These are phyloP conservation scores for Collybiopsis confluens DNA, from an alignment of 768 basidiomycete genomes.

Conservation along the genomic window DNA sequence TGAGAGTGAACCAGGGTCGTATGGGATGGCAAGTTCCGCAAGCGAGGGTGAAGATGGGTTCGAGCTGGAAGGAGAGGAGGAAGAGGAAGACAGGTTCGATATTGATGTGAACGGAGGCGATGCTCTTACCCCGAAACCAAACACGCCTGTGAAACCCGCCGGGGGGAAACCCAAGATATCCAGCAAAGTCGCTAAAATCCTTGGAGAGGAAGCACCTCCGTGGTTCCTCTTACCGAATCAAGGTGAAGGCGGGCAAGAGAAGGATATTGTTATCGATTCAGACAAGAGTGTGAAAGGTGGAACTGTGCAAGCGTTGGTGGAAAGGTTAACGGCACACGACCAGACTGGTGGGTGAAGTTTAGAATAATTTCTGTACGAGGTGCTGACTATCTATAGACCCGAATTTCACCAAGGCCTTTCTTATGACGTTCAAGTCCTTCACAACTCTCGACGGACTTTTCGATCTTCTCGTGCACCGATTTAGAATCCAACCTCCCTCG, in stretches of 20 bases:
- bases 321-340: conserved; percentile 88
- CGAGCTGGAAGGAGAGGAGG: neutral
- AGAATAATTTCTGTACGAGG: neutral
- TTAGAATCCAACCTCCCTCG: conserved; percentile 71
- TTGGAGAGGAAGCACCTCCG: conserved; percentile 35
- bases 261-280: conserved; percentile 81
- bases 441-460: conserved; percentile 80
- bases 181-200: conserved; percentile 25
- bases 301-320: conserved; percentile 80
- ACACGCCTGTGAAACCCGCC: neutral
- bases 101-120: neutral
- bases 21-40: neutral
- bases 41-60: conserved; percentile 1
- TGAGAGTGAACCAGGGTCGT: too few relatives aligned
- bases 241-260: conserved; percentile 32
- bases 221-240: conserved; percentile 88
- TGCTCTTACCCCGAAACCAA: neutral
- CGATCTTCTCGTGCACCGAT: conserved; percentile 75
- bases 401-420: conserved; percentile 81
- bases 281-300: conserved; percentile 86
- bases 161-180: conserved; percentile 13
- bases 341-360: conserved; percentile 57
- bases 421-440: conserved; percentile 96
- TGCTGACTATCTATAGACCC: conserved; percentile 44
- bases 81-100: neutral